A percentile compares a stretch with the other conserved stretches of the same genome.
These are phyloP conservation scores for Backusella circina DNA, from an alignment of 192 early-diverging fungal genomes.

Conservation along the genomic window DNA sequence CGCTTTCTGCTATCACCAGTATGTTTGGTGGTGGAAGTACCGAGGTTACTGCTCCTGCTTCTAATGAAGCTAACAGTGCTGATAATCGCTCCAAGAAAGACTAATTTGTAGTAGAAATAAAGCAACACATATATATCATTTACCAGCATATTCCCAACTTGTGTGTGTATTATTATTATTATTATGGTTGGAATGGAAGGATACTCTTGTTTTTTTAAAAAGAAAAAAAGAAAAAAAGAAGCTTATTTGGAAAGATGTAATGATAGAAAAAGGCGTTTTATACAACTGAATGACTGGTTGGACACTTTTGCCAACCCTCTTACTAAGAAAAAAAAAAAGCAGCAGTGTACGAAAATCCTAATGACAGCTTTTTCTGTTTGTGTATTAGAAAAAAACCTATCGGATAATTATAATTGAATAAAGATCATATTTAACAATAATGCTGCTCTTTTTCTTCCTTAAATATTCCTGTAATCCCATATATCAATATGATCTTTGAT, in stretches of 20 bases:
- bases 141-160: too few relatives aligned
- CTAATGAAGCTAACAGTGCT: background rate
- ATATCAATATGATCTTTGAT: background rate
- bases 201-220: background rate
- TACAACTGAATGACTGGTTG: too few relatives aligned
- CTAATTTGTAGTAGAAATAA: background rate
- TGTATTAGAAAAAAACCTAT: background rate
- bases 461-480: background rate
- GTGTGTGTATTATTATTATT: too few relatives aligned
- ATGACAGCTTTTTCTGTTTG: too few relatives aligned
- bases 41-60: slow-evolving; percentile 1
- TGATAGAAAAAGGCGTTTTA: too few relatives aligned
- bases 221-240: background rate
- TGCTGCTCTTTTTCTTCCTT: background rate
- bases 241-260: too few relatives aligned
- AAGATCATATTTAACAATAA: too few relatives aligned
- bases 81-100: slow-evolving; percentile 8
- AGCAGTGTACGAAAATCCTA: too few relatives aligned
- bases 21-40: slow-evolving; percentile 29
- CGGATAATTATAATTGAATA: background rate
- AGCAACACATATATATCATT: background rate
- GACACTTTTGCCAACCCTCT: too few relatives aligned
- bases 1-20: slow-evolving; percentile 53
- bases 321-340: too few relatives aligned
- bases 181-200: too few relatives aligned